Evolutionary conservation across 495 filamentous ascomycete species (phyloP).

Genomic region (Neurospora sp.): DNA sequence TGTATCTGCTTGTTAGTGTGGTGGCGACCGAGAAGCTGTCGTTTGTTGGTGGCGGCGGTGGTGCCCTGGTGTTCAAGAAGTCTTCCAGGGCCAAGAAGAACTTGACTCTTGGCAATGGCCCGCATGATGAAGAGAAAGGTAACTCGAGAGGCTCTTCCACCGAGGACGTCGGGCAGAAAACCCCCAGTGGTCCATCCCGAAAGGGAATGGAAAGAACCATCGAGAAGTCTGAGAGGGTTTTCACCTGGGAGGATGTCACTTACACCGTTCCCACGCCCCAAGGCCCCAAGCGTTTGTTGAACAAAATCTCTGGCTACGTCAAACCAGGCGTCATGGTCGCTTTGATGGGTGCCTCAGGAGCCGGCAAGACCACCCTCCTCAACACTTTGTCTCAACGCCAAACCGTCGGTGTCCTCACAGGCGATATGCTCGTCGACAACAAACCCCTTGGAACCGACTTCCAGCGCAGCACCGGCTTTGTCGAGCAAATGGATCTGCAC

Average conservation of each 20-base stretch:
- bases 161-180: slow-evolving; percentile 3
- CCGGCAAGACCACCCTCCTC: slow-evolving; percentile 62
- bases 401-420: slow-evolving; percentile 57
- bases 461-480: slow-evolving; percentile 74
- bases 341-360: slow-evolving; percentile 76
- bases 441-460: slow-evolving; percentile 57
- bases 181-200: slow-evolving; percentile 29
- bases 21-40: slow-evolving; percentile 48
- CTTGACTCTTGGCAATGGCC: slow-evolving; percentile 2
- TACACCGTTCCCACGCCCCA: slow-evolving; percentile 57
- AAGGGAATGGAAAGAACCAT: slow-evolving; percentile 26
- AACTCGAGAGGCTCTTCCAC: slow-evolving; percentile 11
- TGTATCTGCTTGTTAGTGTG: slow-evolving; percentile 61
- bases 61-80: slow-evolving; percentile 24
- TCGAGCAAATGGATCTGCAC: slow-evolving; percentile 82
- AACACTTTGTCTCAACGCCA: slow-evolving; percentile 67
- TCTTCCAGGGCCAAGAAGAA: slow-evolving; percentile 21
- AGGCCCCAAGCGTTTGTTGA: slow-evolving; percentile 51
- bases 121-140: slow-evolving; percentile 37
- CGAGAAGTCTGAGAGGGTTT: slow-evolving; percentile 24
- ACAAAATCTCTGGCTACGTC: slow-evolving; percentile 63
- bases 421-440: slow-evolving; percentile 74
- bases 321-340: slow-evolving; percentile 76
- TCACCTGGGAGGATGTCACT: slow-evolving; percentile 51
- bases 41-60: slow-evolving; percentile 26